phyloP scores from a whole-genome alignment of 2,329 filamentous ascomycete species.

The Dactylellina cionopaga region DNA sequence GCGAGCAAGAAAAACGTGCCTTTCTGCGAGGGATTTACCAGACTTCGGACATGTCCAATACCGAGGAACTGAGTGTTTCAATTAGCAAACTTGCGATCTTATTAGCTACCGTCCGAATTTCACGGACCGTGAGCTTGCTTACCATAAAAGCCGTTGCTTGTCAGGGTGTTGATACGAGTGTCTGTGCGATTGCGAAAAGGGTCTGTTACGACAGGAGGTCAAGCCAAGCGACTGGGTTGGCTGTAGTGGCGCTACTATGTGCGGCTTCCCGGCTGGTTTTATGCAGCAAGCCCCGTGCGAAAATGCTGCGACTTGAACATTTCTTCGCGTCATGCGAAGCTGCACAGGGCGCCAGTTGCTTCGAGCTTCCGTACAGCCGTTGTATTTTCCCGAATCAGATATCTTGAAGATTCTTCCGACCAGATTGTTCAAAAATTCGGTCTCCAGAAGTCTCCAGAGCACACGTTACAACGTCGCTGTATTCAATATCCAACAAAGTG shows the following conservation, averaged over 20 bases:
- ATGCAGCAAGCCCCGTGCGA: slow-evolving; percentile 12
- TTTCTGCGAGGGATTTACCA: slow-evolving; percentile 45
- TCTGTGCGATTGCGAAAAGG: slow-evolving; percentile 26
- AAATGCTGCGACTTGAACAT: not conserved
- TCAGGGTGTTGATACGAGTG: not conserved
- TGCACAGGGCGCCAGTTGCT: slow-evolving; percentile 16
- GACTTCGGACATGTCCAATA: slow-evolving; percentile 18
- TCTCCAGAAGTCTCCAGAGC: too few species aligned
- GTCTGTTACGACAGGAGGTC: slow-evolving; percentile 8
- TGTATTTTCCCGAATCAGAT: slow-evolving; percentile 10
- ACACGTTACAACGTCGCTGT: too few species aligned
- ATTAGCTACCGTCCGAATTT: not conserved
- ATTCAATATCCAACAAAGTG: slow-evolving; percentile 12
- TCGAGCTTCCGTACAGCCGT: slow-evolving; percentile 11
- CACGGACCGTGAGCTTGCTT: too few species aligned
- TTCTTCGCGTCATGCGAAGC: not conserved
- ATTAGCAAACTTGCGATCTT: not conserved
- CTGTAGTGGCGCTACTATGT: slow-evolving; percentile 15
- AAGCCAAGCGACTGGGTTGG: slow-evolving; percentile 17
- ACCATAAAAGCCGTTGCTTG: slow-evolving; percentile 3
- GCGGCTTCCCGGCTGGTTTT: slow-evolving; percentile 26
- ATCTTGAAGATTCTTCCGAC: not conserved
- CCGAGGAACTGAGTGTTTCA: slow-evolving; percentile 33
- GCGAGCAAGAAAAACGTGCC: slow-evolving; percentile 17
- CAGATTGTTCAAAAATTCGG: too few species aligned